Evolutionary conservation across 345 rosid genomes (phyloP), one percentile per base, ranked within the genome.

Genomic region (Anacardium occidentale): DNA sequence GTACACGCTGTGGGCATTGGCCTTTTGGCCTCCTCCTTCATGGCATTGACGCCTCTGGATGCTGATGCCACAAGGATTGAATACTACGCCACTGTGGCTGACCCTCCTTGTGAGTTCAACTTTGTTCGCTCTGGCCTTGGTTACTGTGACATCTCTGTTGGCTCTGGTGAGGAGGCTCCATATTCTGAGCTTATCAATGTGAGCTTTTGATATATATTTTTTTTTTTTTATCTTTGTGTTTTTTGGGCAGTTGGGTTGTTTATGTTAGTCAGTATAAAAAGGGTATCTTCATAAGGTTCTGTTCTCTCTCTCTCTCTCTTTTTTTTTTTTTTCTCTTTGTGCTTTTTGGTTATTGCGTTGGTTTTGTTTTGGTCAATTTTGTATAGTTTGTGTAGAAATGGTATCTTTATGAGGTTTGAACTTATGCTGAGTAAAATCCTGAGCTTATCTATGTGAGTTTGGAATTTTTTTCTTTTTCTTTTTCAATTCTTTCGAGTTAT

Each of bases 41-140:
- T 94, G 51, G 77, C 84, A 48, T 66, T 89, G 37, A 73, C 91
- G 0, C 98, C 98, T 0, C 37, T 85, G 37, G 85, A 90, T 44
- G 97, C 97, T 18, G 85, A 90, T 63, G 98, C 98, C 3, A 94
- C 97, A 54, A 83, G 97, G 72, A 82, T 94, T 25, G 82, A 91
- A 85, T 94, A 94, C 73, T 94, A 84, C 76, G 98, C 97, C 14
- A 94, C 98, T 0, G 88, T 83, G 0, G 93, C 85, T 51, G 98
- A 92, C 64, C 98, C 98, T 67, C 75, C 76, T 10, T 94, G 95
- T 50, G 95, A 92, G 68, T 75, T 85, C 79, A 89, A 76, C 72
- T 90, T 77, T 57, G 93, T 77, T 17, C 83, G 76, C 51, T 89
- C 98, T 0, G 98, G 97, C 29, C 94, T 94, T 54, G 98, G 98